Percentiles rank a stretch among this genome's conserved stretches.
phyloP scores from a whole-genome alignment of 1,284 basidiomycete genomes.

The Sporisorium sorghi region DNA sequence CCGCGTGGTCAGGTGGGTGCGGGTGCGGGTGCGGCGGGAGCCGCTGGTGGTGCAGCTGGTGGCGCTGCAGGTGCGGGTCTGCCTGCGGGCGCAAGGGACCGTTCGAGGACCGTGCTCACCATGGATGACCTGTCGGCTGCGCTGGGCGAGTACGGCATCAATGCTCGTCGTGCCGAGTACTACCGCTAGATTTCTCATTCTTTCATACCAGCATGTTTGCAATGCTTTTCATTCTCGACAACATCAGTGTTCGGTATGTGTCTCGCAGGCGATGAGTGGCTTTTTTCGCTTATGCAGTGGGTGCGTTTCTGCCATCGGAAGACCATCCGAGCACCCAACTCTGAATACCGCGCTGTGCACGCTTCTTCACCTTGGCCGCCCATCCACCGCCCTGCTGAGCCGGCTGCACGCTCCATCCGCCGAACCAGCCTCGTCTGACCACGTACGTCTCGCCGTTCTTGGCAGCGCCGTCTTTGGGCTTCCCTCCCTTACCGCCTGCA shows the following conservation, averaged over 20 bases:
- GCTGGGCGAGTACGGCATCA: conserved; percentile 85
- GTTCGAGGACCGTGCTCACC: conserved; percentile 92
- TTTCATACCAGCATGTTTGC: conserved; percentile 8
- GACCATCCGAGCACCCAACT: conserved; percentile 38
- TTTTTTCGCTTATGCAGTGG: conserved; percentile 3
- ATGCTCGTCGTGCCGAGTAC: conserved; percentile 64
- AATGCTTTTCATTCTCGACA: conserved; percentile 1
- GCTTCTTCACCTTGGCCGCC: conserved; percentile 12
- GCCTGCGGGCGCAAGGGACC: conserved; percentile 73
- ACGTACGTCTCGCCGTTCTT: conserved; percentile 18
- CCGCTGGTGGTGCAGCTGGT: conserved; percentile 16
- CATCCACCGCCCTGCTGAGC: conserved; percentile 9
- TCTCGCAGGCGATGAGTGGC: too few relatives aligned
- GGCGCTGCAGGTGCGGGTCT: conserved; percentile 18
- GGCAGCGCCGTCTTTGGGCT: conserved; percentile 5
- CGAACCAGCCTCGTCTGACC: conserved; percentile 33
- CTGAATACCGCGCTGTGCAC: conserved; percentile 1
- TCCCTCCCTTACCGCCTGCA: conserved; percentile 10
- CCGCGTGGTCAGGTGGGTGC: conserved; percentile 45
- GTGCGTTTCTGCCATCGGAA: not conserved
- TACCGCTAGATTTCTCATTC: conserved; percentile 51
- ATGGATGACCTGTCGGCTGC: conserved; percentile 97
- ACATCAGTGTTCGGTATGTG: not conserved
- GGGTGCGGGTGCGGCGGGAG: conserved; percentile 15
- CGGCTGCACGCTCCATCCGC: conserved; percentile 31